phyloP scores from a whole-genome alignment of 2,329 filamentous ascomycete species.

The Xylaria digitata region DNA sequence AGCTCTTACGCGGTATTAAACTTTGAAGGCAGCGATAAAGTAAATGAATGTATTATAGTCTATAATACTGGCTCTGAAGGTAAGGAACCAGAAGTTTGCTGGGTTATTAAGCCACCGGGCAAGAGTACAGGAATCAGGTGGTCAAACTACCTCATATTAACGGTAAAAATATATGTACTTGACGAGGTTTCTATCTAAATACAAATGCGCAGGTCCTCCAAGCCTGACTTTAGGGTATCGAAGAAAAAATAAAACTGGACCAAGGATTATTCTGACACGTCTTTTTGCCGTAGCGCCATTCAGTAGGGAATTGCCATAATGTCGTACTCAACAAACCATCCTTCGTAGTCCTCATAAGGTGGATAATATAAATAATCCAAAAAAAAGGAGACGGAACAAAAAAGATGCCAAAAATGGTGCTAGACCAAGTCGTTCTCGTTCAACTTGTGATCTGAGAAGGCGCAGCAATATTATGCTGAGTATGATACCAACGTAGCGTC shows the following conservation, averaged over 20 bases:
- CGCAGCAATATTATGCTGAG: constrained; percentile 17
- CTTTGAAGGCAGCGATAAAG: too few species aligned
- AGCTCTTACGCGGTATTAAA: too few species aligned
- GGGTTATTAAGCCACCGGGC: neutral
- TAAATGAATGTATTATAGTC: too few species aligned
- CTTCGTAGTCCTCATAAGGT: constrained; percentile 34
- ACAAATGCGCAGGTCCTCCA: constrained; percentile 26
- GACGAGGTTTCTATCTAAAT: constrained; percentile 26
- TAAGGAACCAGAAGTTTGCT: too few species aligned
- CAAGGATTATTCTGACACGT: constrained; percentile 25
- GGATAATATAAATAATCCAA: constrained; percentile 22
- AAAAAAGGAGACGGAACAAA: constrained; percentile 16
- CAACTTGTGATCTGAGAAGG: neutral
- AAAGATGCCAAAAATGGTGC: constrained; percentile 2
- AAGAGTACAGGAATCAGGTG: too few species aligned
- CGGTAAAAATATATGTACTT: constrained; percentile 21
- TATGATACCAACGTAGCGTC: constrained; percentile 9
- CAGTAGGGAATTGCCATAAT: constrained; percentile 33
- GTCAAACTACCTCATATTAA: constrained; percentile 1
- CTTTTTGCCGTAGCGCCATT: constrained; percentile 20
- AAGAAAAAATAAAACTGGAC: constrained; percentile 20
- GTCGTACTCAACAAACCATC: constrained; percentile 30
- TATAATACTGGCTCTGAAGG: too few species aligned
- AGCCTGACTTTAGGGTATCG: constrained; percentile 37
- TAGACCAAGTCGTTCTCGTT: constrained; percentile 15